These are phyloP conservation scores for Penicillium daleae DNA, from an alignment of 495 filamentous ascomycete genomes.

Conservation along the genomic window DNA sequence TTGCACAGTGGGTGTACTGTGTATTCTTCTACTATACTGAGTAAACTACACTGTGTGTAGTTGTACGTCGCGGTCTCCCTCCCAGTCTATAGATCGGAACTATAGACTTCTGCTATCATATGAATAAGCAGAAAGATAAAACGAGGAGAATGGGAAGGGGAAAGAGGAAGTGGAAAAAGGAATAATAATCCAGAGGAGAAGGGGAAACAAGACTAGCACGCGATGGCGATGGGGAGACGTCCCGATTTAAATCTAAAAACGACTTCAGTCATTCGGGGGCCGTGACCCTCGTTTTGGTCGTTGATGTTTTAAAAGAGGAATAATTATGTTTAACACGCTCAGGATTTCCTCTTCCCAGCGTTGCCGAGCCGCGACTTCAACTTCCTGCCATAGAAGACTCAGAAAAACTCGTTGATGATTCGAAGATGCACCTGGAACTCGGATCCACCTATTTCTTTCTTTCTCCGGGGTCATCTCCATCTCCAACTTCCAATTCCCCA, in stretches of 20 bases:
- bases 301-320: not conserved
- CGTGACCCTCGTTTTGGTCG: slow-evolving; percentile 14
- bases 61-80: not conserved
- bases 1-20: not conserved
- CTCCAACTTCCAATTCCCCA: slow-evolving; percentile 6
- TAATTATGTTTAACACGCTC: not conserved
- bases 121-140: not conserved
- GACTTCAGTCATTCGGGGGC: slow-evolving; percentile 7
- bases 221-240: slow-evolving; percentile 11
- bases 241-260: slow-evolving; percentile 20
- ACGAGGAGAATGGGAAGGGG: not conserved
- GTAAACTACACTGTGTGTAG: not conserved
- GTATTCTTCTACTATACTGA: not conserved
- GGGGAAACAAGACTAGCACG: not conserved
- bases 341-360: slow-evolving; percentile 16
- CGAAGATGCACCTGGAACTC: not conserved
- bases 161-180: not conserved
- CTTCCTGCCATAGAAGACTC: not conserved
- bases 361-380: slow-evolving; percentile 21
- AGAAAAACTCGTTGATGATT: not conserved
- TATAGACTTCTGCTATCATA: not conserved
- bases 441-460: not conserved
- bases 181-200: slow-evolving; percentile 12
- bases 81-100: not conserved
- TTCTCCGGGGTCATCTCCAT: slow-evolving; percentile 1